Evolutionary conservation across 1,139 yeast species (phyloP), one percentile per base, ranked within the genome.

Genomic region (Pichia sp.): DNA sequence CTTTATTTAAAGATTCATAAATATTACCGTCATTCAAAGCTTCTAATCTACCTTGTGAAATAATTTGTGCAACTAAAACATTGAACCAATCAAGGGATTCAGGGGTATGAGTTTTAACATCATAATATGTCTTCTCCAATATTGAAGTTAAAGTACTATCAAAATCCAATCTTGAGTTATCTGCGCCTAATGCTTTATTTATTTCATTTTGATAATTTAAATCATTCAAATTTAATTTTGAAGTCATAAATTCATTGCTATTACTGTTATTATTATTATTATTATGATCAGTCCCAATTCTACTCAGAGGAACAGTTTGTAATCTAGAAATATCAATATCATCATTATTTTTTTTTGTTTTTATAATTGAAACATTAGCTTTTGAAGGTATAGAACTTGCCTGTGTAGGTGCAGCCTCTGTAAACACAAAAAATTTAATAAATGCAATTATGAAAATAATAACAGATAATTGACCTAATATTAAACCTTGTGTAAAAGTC

Each of bases 41-140:
- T 61, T 92, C 97, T 23, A 81, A 75, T 49, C 99, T 73, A 49
- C 89, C 74, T 55, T 90, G 96, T 24, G 87, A 78, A 25, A 92
- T 82, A 5, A 90, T 82, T 61, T 94, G 97, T 0, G 97, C 98
- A 24, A 92, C 76, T 40, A 92, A 69, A 1, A 92, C 97, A 57
- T 92, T 92, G 61, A 92, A 87, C 98, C 99, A 92, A 63, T 92
- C 98, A 46, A 92, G 68, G 0, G 96, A 83, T 66, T 92, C 99
- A 0, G 97, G 77, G 3, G 82, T 71, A 62, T 94, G 98, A 25
- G 80, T 80, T 37, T 82, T 80, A 1, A 92, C 97, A 59, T 92
- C 87, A 62, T 94, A 94, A 60, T 87, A 89, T 0, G 97, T 89
- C 59, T 89, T 90, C 54, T 90, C 97, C 42, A 92, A 68, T 28